Percentiles rank a stretch among this genome's conserved stretches.
phyloP scores from a whole-genome alignment of 2,329 filamentous ascomycete genomes.

The Rutstroemia sp. region DNA sequence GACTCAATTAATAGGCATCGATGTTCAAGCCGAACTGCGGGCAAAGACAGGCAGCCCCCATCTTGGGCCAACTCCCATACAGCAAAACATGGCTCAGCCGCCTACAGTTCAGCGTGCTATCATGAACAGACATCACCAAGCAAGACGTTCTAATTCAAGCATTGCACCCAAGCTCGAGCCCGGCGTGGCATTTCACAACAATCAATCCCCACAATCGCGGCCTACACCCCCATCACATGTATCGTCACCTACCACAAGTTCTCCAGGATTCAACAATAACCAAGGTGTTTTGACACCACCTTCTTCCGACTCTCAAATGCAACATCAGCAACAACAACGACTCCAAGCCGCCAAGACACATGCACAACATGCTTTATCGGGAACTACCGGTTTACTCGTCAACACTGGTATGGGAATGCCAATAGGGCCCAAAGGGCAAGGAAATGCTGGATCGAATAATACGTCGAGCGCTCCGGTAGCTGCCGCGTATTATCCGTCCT shows the following conservation, averaged over 20 bases:
- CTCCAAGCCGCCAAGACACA: constrained; percentile 24
- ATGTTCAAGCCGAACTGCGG: constrained; percentile 91
- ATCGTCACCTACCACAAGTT: constrained; percentile 58
- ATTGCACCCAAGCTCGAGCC: constrained; percentile 69
- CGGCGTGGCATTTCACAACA: constrained; percentile 30
- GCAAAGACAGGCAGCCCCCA: constrained; percentile 87
- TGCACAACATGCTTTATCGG: constrained; percentile 22
- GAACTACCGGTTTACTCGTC: constrained; percentile 17
- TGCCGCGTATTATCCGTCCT: constrained; percentile 68
- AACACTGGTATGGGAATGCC: constrained; percentile 21
- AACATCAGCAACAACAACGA: constrained; percentile 39
- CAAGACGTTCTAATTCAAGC: constrained; percentile 63
- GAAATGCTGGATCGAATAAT: constrained; percentile 30
- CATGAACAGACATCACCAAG: constrained; percentile 67
- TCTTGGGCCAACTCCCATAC: constrained; percentile 61
- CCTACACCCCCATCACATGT: constrained; percentile 77
- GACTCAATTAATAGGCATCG: constrained; percentile 60
- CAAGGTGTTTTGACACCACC: constrained; percentile 56
- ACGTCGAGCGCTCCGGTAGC: constrained; percentile 34
- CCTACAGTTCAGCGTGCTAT: constrained; percentile 75
- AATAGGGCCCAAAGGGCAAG: constrained; percentile 26
- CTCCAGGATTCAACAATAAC: constrained; percentile 48
- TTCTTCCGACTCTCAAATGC: constrained; percentile 46
- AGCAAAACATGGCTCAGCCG: constrained; percentile 62
- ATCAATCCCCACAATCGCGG: constrained; percentile 61